phyloP scores from a whole-genome alignment of 176 grass and related monocot genomes.

The Otatea glauca region DNA sequence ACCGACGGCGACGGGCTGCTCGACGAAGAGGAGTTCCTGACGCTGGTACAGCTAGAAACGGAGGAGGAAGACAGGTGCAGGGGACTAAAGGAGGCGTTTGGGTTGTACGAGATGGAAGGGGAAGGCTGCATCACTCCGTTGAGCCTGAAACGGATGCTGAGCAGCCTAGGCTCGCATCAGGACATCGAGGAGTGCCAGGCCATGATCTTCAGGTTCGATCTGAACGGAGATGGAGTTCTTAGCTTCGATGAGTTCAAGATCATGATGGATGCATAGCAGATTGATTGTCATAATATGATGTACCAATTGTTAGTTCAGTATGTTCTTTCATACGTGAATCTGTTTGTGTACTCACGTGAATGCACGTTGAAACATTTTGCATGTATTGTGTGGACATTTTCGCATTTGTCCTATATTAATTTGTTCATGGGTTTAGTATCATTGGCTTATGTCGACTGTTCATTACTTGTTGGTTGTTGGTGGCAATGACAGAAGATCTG shows the following conservation, averaged over 20 bases:
- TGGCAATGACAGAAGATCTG: too few species aligned
- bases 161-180: background rate
- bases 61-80: background rate
- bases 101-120: constrained; percentile 33
- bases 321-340: background rate
- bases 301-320: background rate
- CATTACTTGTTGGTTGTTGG: too few species aligned
- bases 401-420: too few species aligned
- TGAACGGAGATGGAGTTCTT: constrained; percentile 30
- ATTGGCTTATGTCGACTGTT: too few species aligned
- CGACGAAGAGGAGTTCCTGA: constrained; percentile 19
- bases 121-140: constrained; percentile 26
- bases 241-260: constrained; percentile 46
- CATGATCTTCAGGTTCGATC: constrained; percentile 34
- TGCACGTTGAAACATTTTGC: background rate
- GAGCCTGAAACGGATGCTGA: constrained; percentile 19
- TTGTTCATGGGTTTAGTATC: too few species aligned
- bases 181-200: background rate
- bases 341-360: background rate
- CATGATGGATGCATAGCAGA: constrained; percentile 22
- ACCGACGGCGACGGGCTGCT: constrained; percentile 31
- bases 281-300: background rate
- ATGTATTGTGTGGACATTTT: background rate
- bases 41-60: background rate
- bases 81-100: constrained; percentile 14